phyloP scores from a whole-genome alignment of 495 filamentous ascomycete species.

The Penicillium angulare region DNA sequence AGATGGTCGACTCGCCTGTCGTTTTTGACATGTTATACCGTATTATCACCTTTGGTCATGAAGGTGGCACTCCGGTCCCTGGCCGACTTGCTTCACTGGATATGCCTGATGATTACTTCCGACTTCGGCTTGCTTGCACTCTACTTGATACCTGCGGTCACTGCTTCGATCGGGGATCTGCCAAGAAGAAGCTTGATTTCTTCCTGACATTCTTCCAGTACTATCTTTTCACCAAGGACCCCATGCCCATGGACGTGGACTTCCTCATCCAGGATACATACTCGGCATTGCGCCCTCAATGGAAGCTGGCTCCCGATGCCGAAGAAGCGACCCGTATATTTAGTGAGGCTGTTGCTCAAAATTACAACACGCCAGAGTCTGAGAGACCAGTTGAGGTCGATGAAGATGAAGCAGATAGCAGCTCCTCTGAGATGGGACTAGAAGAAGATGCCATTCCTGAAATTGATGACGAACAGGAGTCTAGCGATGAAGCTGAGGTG shows the following conservation, averaged over 20 bases:
- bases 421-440: conserved; percentile 62
- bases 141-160: conserved; percentile 93
- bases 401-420: conserved; percentile 58
- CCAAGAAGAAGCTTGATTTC: conserved; percentile 97
- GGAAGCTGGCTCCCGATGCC: conserved; percentile 77
- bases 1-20: conserved; percentile 92
- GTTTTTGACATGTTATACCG: conserved; percentile 95
- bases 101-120: conserved; percentile 92
- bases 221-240: conserved; percentile 91
- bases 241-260: conserved; percentile 94
- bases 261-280: conserved; percentile 96
- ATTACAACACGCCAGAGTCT: conserved; percentile 74
- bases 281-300: conserved; percentile 78
- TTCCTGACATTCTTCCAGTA: conserved; percentile 98
- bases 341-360: conserved; percentile 80
- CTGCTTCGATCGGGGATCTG: conserved; percentile 89
- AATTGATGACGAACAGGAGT: conserved; percentile 56
- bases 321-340: conserved; percentile 85
- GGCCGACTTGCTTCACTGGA: conserved; percentile 75
- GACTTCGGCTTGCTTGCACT: conserved; percentile 83
- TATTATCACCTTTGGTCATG: conserved; percentile 88
- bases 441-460: conserved; percentile 56
- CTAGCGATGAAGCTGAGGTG: conserved; percentile 59
- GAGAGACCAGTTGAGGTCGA: conserved; percentile 66
- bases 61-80: conserved; percentile 76